Evolutionary conservation across 768 basidiomycete species (phyloP).

Genomic region (Russula emetica): DNA sequence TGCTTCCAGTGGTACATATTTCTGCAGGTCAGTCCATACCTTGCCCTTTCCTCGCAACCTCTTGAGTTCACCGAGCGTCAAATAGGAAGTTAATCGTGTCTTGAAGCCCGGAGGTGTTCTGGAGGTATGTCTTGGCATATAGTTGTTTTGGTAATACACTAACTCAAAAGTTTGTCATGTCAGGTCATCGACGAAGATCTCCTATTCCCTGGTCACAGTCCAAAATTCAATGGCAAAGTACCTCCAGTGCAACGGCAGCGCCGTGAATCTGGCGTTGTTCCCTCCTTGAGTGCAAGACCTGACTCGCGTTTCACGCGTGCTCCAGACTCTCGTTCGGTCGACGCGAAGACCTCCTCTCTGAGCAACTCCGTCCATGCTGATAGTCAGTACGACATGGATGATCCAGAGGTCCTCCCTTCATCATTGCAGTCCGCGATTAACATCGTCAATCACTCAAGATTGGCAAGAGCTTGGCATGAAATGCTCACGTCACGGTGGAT

Average conservation of each 20-base stretch:
- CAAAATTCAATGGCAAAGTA: background rate
- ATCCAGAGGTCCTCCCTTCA: background rate
- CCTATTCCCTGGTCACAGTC: constrained; percentile 53
- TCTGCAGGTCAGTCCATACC: constrained; percentile 14
- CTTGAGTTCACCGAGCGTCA: constrained; percentile 22
- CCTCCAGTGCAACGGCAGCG: background rate
- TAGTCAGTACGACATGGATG: background rate
- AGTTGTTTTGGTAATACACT: background rate
- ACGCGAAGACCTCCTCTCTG: background rate
- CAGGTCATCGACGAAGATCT: constrained; percentile 73
- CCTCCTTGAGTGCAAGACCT: background rate
- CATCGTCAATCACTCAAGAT: constrained; percentile 25
- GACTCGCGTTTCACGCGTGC: background rate
- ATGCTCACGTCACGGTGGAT: constrained; percentile 26
- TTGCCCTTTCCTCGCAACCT: constrained; percentile 13
- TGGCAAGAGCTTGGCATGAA: constrained; percentile 26
- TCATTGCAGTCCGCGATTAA: constrained; percentile 7
- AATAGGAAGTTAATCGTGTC: constrained; percentile 63
- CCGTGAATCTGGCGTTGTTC: background rate
- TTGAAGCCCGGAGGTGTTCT: constrained; percentile 57
- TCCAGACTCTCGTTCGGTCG: background rate
- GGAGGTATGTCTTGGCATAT: constrained; percentile 47
- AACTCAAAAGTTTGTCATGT: background rate
- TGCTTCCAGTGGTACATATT: constrained; percentile 23
- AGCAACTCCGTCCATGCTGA: background rate